Conservation (phyloP, 176 grass and related monocot species). For the Musa schizocarpa region DNA sequence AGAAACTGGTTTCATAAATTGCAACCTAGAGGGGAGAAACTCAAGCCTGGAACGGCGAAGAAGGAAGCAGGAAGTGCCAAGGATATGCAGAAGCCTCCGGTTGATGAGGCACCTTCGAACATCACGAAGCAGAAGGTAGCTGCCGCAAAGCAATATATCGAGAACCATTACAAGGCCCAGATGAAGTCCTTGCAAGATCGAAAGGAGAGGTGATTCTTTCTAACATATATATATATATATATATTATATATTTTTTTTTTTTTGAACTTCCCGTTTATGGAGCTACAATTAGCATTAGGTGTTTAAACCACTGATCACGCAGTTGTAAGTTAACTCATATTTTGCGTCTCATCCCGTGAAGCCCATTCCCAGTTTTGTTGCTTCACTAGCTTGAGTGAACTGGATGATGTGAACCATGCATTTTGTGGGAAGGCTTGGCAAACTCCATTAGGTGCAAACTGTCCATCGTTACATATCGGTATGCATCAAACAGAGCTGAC, state of each 20-base stretch:
- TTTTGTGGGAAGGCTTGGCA: background rate
- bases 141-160: constrained; percentile 20
- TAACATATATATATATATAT: too few relatives aligned
- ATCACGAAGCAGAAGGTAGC: constrained; percentile 18
- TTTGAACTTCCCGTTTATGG: background rate
- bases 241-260: background rate
- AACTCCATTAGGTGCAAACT: background rate
- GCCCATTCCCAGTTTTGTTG: background rate
- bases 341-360: background rate
- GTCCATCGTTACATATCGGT: too few relatives aligned
- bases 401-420: background rate
- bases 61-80: background rate
- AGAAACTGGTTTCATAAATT: constrained; percentile 11
- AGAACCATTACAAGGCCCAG: constrained; percentile 23
- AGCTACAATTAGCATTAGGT: background rate
- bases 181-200: constrained; percentile 18
- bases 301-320: background rate
- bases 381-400: background rate
- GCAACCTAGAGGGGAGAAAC: background rate
- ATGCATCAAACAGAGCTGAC: too few relatives aligned
- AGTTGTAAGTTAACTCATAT: background rate
- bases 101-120: constrained; percentile 4
- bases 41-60: background rate
- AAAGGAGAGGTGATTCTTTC: constrained; percentile 7
- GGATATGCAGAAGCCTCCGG: constrained; percentile 5